Evolutionary conservation across 306 rosid species (phyloP), one percentile per base, ranked within the genome.

Genomic region (Carpinus viminea): DNA sequence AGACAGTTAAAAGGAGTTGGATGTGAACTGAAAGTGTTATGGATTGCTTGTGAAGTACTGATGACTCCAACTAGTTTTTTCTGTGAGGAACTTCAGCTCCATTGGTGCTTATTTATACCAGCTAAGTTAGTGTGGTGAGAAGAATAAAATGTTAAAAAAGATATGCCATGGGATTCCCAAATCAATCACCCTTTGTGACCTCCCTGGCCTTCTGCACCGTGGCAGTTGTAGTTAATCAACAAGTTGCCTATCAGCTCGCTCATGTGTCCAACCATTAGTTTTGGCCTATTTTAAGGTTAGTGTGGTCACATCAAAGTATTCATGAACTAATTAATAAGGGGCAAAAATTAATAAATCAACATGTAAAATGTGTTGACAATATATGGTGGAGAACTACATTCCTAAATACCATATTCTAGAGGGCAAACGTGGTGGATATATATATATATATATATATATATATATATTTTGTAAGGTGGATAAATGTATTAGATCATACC

Each of bases 91-190:
- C 51, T 83, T 75, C 47, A 73, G 66, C 79, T 50, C 18, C 69
- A 18, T 55, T 61, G 64, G 15, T 16, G 68, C 71, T 79, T 76
- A 77, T 90, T 90, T 88, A 90, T 90, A 86, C 51, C 18, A n/a
- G 68, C 75, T 54, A 78, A 75, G 76, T 82, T 73, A 61, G 68
- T 50, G 80, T 61, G 59, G 76, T 57, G 78, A 54, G 48, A 57
- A 50, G 75, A 82, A 82, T 79, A 79, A 77, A 74, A 56, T 59
- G 66, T 78, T 79, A 34, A 15, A 20, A 75, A 75, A 80, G 80
- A 72, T 73, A 24, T 71, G 80, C 74, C 78, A 46, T 73, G 31
- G 46, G 13, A 31, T 68, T 68, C 73, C 53, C 54, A 45, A 48
- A 48, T 41, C 45, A 50, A 48, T 26, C 4, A 21, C 73, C 73